phyloP scores from a whole-genome alignment of 1,284 basidiomycete genomes.

The Marasmius fiardii region DNA sequence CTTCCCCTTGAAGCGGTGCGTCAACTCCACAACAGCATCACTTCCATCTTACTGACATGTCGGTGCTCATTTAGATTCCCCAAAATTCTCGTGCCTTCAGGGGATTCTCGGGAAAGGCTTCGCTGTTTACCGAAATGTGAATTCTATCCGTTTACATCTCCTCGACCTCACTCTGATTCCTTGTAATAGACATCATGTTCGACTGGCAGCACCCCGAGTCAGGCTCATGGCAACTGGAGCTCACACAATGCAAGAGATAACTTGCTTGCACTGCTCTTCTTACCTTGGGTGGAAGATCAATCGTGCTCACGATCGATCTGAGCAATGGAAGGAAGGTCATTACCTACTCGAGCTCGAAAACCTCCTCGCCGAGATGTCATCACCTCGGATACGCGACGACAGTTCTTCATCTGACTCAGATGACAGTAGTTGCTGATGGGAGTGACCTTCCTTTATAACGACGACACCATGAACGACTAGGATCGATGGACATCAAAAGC shows the following conservation, averaged over 20 bases:
- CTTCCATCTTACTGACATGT: constrained; percentile 1
- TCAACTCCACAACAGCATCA: constrained; percentile 7
- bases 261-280: constrained; percentile 42
- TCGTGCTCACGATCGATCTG: constrained; percentile 51
- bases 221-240: constrained; percentile 63
- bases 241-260: constrained; percentile 56
- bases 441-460: neutral
- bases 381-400: constrained; percentile 5
- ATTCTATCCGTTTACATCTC: constrained; percentile 17
- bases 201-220: constrained; percentile 34
- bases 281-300: constrained; percentile 65
- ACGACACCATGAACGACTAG: neutral
- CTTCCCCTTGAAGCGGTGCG: constrained; percentile 39
- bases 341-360: constrained; percentile 55
- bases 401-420: constrained; percentile 12
- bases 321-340: constrained; percentile 61
- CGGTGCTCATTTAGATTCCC: constrained; percentile 30
- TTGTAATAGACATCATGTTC: constrained; percentile 36
- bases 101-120: constrained; percentile 47
- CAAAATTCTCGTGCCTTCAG: constrained; percentile 39
- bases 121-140: constrained; percentile 48
- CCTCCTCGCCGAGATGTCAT: constrained; percentile 18
- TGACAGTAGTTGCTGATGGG: constrained; percentile 7
- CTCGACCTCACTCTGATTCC: constrained; percentile 1
- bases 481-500: neutral